Percentiles rank a stretch among this genome's conserved stretches.
These are phyloP conservation scores for Plasmodium knowlesi DNA, from an alignment of 169 alveolate species.

Conservation along the genomic window DNA sequence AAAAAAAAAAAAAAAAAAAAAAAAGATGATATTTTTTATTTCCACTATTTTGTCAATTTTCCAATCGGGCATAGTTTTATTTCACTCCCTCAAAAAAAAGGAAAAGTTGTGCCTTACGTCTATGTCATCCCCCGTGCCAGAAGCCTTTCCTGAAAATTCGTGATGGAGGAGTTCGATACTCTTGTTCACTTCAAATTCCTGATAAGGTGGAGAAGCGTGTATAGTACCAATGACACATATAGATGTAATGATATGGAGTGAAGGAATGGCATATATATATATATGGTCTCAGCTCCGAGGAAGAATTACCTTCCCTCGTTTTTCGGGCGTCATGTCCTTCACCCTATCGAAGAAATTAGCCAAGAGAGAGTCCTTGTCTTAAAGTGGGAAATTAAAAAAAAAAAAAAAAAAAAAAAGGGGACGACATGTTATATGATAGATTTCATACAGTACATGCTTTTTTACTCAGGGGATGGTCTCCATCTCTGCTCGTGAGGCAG, in stretches of 20 bases:
- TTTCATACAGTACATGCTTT: neutral
- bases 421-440: neutral
- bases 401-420: too few species aligned
- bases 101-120: conserved; percentile 7
- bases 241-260: too few species aligned
- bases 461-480: too few species aligned
- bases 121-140: neutral
- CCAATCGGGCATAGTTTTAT: neutral
- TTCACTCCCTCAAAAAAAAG: neutral
- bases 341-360: conserved; percentile 33
- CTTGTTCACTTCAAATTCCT: conserved; percentile 53
- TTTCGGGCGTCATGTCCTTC: conserved; percentile 24
- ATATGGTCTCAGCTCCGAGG: neutral
- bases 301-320: conserved; percentile 29
- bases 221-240: neutral
- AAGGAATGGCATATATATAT: too few species aligned
- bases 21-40: neutral
- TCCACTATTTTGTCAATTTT: neutral
- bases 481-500: too few species aligned
- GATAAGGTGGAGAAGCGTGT: neutral
- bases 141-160: conserved; percentile 21
- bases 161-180: conserved; percentile 30
- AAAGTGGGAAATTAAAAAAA: neutral
- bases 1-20: neutral
- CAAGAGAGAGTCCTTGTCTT: conserved; percentile 41